These are phyloP conservation scores for Gaultheria prostrata DNA, from an alignment of 148 eudicot genomes.

Conservation along the genomic window DNA sequence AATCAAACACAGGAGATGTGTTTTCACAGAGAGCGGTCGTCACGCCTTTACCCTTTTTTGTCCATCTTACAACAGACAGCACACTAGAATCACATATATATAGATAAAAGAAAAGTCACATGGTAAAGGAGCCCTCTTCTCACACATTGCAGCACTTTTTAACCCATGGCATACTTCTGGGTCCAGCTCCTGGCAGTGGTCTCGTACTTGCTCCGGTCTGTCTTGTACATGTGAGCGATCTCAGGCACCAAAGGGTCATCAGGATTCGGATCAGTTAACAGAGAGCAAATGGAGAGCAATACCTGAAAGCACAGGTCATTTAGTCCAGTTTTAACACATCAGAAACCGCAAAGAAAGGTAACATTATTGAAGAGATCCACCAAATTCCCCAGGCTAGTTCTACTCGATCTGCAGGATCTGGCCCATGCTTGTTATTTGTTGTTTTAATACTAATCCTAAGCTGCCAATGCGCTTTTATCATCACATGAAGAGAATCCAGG, in stretches of 20 bases:
- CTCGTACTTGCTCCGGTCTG: conserved; percentile 51
- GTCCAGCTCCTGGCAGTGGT: conserved; percentile 56
- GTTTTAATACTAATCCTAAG: background rate
- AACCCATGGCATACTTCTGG: conserved; percentile 58
- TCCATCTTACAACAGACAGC: conserved; percentile 21
- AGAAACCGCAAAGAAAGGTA: background rate
- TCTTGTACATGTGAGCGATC: conserved; percentile 66
- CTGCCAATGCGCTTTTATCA: background rate
- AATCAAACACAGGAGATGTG: conserved; percentile 12
- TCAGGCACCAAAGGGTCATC: conserved; percentile 55
- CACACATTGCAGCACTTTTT: conserved; percentile 12
- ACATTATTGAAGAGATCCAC: background rate
- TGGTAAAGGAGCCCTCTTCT: conserved; percentile 19
- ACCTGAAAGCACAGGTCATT: conserved; percentile 27
- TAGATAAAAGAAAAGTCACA: background rate
- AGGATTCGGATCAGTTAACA: conserved; percentile 51
- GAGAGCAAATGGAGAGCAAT: conserved; percentile 49
- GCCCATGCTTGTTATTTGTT: background rate
- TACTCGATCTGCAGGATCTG: background rate
- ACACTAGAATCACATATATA: conserved; percentile 8
- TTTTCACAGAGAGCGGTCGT: background rate
- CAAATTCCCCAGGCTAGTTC: background rate
- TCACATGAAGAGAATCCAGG: background rate
- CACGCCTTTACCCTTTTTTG: conserved; percentile 2
- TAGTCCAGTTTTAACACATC: background rate